Evolutionary conservation across 208 protist genomes (phyloP), one percentile per base, ranked within the genome.

Genomic region (Angomonas ambiguus): DNA sequence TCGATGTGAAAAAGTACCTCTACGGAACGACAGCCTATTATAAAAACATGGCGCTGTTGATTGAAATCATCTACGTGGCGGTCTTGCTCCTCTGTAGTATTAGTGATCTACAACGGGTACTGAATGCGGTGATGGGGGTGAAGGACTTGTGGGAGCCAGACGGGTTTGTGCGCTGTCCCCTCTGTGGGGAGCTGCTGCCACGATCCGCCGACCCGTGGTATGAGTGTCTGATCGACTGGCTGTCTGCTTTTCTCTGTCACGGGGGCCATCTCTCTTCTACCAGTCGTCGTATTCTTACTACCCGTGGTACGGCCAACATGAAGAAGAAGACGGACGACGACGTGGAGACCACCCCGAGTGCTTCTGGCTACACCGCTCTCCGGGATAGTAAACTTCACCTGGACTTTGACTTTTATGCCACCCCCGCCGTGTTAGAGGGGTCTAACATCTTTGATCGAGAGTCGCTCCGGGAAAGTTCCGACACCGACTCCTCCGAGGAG

Each of bases 151-250:
- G 71, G 67, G 77, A 85, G 69, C 69, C 80, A 0, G 80, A 85
- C 58, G 80, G 83, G 16, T 79, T 63, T 65, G 60, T 73, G 33
- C 79, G 77, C 35, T 90, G 80, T 51, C 83, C 83, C 18, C 65
- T 90, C 2, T 90, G 83, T 55, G 76, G 77, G 2, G 75, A 83
- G 63, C 58, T 81, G 51, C 74, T 80, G 60, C 67, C 67, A 56
- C 58, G 32, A 35, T 22, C 58, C 1, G 58, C 32, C 20, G 58
- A 34, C 33, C 28, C 58, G 11, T 62, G 58, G 58, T 41, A 42
- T 6, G 33, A 42, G 30, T 31, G 58, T 16, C 34, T 62, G 58
- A 24, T 34, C n/a, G 34, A 62, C 58, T 62, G 32, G 33, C 27
- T 62, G 20, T 27, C 34, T 20, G 58, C 58, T 2, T 41, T 41